phyloP scores from a whole-genome alignment of 1,284 basidiomycete species.

The Puccinia polysora region DNA sequence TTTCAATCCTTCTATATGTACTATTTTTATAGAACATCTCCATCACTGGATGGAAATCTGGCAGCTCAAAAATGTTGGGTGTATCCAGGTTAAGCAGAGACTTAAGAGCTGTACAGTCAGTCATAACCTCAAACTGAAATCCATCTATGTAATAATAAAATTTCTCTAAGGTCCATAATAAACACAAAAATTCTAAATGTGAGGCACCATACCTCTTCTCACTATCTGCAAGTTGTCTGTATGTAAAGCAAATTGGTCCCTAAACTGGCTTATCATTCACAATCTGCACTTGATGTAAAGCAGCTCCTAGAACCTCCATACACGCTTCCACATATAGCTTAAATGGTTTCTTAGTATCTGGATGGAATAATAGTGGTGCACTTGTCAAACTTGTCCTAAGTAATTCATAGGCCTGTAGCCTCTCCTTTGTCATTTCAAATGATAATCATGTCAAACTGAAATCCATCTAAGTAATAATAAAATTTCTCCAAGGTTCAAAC shows the following conservation, averaged over 20 bases:
- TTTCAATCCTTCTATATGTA: background rate
- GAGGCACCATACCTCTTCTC: background rate
- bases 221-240: slow-evolving; percentile 6
- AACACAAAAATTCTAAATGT: background rate
- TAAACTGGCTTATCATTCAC: background rate
- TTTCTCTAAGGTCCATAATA: slow-evolving; percentile 21
- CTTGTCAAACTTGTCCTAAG: background rate
- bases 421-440: slow-evolving; percentile 28
- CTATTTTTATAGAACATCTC: background rate
- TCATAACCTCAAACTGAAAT: background rate
- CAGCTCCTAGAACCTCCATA: slow-evolving; percentile 8
- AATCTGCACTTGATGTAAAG: slow-evolving; percentile 25
- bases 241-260: background rate
- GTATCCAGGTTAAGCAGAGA: slow-evolving; percentile 4
- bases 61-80: background rate
- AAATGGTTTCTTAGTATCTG: background rate
- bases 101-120: background rate
- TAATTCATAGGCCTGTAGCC: background rate
- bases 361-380: slow-evolving; percentile 8
- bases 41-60: background rate
- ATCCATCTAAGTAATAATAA: background rate
- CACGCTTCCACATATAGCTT: slow-evolving; percentile 8
- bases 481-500: too few species aligned
- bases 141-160: background rate
- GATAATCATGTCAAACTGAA: background rate